These are phyloP conservation scores for Pleurotus citrinopileatus DNA, from an alignment of 768 basidiomycete species.

Conservation along the genomic window DNA sequence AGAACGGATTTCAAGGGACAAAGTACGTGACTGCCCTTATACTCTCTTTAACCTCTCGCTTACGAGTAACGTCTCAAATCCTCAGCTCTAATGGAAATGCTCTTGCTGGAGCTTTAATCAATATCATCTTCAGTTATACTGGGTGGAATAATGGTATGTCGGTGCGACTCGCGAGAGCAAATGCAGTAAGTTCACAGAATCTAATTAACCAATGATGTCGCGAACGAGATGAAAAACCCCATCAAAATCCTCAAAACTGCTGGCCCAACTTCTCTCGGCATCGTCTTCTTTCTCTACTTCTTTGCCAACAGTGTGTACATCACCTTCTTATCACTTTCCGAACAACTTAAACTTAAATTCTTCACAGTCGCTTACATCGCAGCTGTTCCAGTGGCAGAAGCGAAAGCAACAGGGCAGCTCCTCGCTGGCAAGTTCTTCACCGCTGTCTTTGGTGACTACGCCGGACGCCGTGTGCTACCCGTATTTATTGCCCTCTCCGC, in stretches of 20 bases:
- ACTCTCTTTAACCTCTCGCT: no score
- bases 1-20: constrained; percentile 53
- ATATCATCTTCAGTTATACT: constrained; percentile 35
- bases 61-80: no score
- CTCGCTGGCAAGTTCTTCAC: constrained; percentile 49
- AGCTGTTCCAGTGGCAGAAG: constrained; percentile 40
- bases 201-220: constrained; percentile 35
- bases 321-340: background rate
- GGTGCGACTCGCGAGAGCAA: no score
- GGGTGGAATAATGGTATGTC: constrained; percentile 31
- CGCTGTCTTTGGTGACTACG: constrained; percentile 41
- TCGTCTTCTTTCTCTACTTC: constrained; percentile 45
- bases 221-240: constrained; percentile 43
- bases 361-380: background rate
- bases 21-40: constrained; percentile 22
- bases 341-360: no score
- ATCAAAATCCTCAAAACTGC: no score
- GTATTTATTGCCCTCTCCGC: constrained; percentile 38
- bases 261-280: constrained; percentile 39
- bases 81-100: constrained; percentile 40
- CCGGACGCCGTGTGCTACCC: constrained; percentile 31
- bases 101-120: constrained; percentile 31
- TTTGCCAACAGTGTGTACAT: constrained; percentile 32
- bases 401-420: constrained; percentile 39
- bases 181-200: no score